Base-by-base conservation (phyloP, 495 filamentous ascomycete species). In the Neurospora sp. region DNA sequence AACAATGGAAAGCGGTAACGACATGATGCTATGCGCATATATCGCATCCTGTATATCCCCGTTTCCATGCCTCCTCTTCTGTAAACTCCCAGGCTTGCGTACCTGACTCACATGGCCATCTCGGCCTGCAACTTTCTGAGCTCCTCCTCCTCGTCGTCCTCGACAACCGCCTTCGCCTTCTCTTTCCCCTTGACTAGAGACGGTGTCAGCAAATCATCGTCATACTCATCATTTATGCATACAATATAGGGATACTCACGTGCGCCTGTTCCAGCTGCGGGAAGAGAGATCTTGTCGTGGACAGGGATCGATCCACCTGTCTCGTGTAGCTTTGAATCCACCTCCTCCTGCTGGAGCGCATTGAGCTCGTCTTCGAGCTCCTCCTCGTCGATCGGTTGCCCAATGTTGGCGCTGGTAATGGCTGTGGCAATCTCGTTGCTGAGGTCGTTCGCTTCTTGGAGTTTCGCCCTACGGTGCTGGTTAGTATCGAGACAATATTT, bases 141-240 rank as follows among this genome's bases (percentile, higher is more conserved):
- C 84, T 99, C 96, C 76, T 90, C 95, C 81, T 98, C 96, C 79
- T 98, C 94, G 89, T 98, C 95, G 78, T 94, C 92, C 80, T 97
- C 94, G 81, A 92, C 89, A 75, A 88, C 85, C 23, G 82, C 81
- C 70, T 85, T 83, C 23, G 82, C 81, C 70, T 85, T 83, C 48
- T 83, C 81, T 76, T 89, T 90, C 70, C 85, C 83, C 85, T 90
- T 91, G 79, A 88, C 89, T 89, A 44, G 37, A 12, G 75, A 40
- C 75, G 75, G 59, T 39, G 74, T 82, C 78, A 84, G 78, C 72
- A 76, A 39, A 54, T 70, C 38, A 42, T 42, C 4, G 37, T 40
- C 41, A 16, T n/a, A 73, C 10, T 8, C 42, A 20, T 8, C 2
- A 12, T 7, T 11, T 7, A 31, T 69, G 38, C 9, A 66, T 66